Base-by-base conservation (phyloP, 768 basidiomycete genomes). In the Chiua virens region DNA sequence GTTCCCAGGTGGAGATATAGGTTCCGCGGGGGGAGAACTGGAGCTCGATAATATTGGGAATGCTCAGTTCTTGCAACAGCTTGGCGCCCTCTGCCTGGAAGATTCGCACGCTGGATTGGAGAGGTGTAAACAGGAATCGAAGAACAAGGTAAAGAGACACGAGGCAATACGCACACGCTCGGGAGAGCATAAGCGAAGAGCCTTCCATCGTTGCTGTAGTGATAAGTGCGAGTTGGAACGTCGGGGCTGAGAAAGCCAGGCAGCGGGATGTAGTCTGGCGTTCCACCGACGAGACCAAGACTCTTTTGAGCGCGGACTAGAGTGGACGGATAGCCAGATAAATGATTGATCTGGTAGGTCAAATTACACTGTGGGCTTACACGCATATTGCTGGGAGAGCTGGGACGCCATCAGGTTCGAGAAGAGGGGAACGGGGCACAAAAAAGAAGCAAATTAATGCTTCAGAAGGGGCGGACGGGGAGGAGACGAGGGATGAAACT, bases 1-100 rank as follows among this genome's bases (percentile, higher is more conserved):
- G 83, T 73, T 98, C 95, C 92, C 95, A 98, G 42, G 92, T 95
- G 47, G 92, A 95, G 38, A 99, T 65, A 70, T 92, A 98, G 1
- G 89, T 92, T 35, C 92, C 95, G 54, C 89, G 82, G 10, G 97
- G 95, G 7, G 96, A 98, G 72, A 99, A 97, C 61, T 80, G 80
- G 60, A 98, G 67, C 64, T 98, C 97, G 46, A 93, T 67, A 55
- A 89, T 79, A 61, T 86, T 89, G 61, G 86, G 78, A 45, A 90
- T 74, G 40, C 78, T 69, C 54, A 96, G 81, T 64, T 92, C 87
- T 58, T 82, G 82, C 53, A 94, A 75, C 50, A 92, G 77, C 66
- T 82, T 77, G 52, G 82, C 82, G 65, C 80, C 79, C 72, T 87
- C 80, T 59, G 88, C 85, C 70, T 90, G 80, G 71, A 81, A 81